phyloP scores from a whole-genome alignment of 345 rosid species.

The Carallia pectinifolia region DNA sequence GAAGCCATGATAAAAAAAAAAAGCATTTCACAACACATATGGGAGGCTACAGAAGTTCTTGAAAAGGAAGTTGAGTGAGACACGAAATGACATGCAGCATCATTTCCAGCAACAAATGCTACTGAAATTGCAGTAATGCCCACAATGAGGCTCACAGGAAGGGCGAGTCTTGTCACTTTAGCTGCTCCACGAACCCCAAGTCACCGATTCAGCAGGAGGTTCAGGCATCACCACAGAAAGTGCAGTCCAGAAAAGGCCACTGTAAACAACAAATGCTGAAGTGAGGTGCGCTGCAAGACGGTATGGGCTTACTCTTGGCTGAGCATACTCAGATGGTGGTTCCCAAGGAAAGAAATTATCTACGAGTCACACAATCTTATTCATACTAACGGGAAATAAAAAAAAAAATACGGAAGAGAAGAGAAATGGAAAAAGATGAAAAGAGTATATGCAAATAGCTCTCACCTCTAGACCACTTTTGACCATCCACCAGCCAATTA shows the following conservation, averaged over 20 bases:
- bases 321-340: conserved; percentile 79
- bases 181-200: conserved; percentile 89
- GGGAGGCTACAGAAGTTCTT: neutral
- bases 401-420: neutral
- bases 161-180: conserved; percentile 78
- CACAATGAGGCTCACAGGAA: conserved; percentile 78
- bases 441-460: neutral
- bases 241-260: conserved; percentile 93
- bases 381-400: neutral
- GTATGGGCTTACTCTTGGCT: conserved; percentile 93
- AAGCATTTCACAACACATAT: conserved; percentile 3
- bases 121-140: conserved; percentile 89
- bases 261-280: conserved; percentile 84
- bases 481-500: conserved; percentile 99
- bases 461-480: conserved; percentile 94
- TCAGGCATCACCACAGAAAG: conserved; percentile 92
- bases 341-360: conserved; percentile 47
- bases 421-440: neutral
- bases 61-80: neutral
- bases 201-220: conserved; percentile 82
- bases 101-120: conserved; percentile 97
- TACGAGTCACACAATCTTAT: conserved; percentile 10
- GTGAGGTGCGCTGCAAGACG: conserved; percentile 95
- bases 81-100: conserved; percentile 55
- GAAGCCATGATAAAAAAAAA: neutral